These are phyloP conservation scores for Apiotrichum porosum DNA, from an alignment of 1,284 basidiomycete species.

Conservation along the genomic window DNA sequence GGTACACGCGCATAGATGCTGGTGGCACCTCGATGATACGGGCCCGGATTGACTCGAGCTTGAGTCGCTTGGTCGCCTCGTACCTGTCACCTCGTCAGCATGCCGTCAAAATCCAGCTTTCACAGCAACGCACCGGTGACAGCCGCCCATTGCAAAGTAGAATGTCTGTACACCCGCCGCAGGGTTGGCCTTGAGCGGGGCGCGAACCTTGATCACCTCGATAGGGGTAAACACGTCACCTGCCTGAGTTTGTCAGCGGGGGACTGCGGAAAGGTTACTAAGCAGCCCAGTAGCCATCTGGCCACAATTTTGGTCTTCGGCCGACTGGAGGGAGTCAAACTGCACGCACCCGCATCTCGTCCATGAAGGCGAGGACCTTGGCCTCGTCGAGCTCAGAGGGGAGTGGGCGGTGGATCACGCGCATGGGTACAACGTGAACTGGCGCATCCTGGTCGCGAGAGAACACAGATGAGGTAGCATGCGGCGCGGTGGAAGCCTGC, in stretches of 20 bases:
- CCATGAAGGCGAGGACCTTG: slow-evolving; percentile 48
- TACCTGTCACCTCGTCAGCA: slow-evolving; percentile 27
- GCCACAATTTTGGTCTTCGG: background rate
- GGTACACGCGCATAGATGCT: slow-evolving; percentile 42
- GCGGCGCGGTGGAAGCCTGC: too few species aligned
- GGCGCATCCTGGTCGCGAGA: slow-evolving; percentile 26
- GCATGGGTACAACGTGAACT: slow-evolving; percentile 45
- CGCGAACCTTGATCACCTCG: slow-evolving; percentile 46
- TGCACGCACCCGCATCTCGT: slow-evolving; percentile 44
- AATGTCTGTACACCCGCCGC: slow-evolving; percentile 31
- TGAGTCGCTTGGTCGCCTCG: slow-evolving; percentile 47
- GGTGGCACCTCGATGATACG: slow-evolving; percentile 49
- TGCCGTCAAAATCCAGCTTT: too few species aligned
- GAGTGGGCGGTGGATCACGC: slow-evolving; percentile 46
- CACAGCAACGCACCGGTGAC: slow-evolving; percentile 42
- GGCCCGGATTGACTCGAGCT: slow-evolving; percentile 42
- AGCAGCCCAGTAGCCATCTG: too few species aligned
- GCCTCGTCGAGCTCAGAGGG: slow-evolving; percentile 47
- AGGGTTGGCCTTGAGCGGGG: slow-evolving; percentile 33
- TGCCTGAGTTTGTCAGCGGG: slow-evolving; percentile 19
- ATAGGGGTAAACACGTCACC: slow-evolving; percentile 50
- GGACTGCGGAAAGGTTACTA: background rate
- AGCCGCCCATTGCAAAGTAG: slow-evolving; percentile 50
- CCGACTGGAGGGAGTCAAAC: background rate
- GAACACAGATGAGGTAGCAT: slow-evolving; percentile 31